Base-by-base conservation (phyloP, 108 stramenopile species). In the Fragilaria radians region DNA sequence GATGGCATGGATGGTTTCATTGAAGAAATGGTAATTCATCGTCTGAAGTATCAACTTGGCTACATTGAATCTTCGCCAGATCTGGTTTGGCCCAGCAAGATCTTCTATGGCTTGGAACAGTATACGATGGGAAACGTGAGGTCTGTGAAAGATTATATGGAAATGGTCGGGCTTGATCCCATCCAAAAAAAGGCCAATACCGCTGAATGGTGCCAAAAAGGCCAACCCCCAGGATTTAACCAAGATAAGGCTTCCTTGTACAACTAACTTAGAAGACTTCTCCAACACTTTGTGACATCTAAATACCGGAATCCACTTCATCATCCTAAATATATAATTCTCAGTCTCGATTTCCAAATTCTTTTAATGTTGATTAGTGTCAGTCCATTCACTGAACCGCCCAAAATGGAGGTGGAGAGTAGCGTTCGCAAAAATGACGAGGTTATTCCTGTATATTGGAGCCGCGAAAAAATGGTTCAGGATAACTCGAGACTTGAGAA, bases 31-130 rank as follows among this genome's bases (percentile, higher is more conserved):
- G 74, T 81, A 5, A 46, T 86, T 22, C 61, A 80, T 56, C 79
- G 88, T 14, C 64, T 89, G 47, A 89, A 89, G 59, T 62, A 83
- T 45, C 71, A 85, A 71, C 70, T 85, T 22, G 88, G 84, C 19
- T 89, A 89, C 45, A 57, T 76, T 25, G 78, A 72, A 7, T 67
- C 74, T 3, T 58, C 72, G 0, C 25, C 5, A 17, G 79, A 76
- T 18, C 11, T 49, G 3, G 57, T 88, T 9, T 42, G 36, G 36
- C 55, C 70, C 14, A 30, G 57, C 11, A 54, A 66, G 7, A 78
- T 82, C 1, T 61, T 88, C 11, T 56, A 59, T 2, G 72, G 77
- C 52, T 71, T 74, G 46, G 68, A 82, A 23, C 58, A 77, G 65
- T 88, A 83, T 48, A 74, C 76, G 9, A 56, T 82, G 11, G 86